phyloP scores from a whole-genome alignment of 768 basidiomycete species.

The Phylloporus sp. region DNA sequence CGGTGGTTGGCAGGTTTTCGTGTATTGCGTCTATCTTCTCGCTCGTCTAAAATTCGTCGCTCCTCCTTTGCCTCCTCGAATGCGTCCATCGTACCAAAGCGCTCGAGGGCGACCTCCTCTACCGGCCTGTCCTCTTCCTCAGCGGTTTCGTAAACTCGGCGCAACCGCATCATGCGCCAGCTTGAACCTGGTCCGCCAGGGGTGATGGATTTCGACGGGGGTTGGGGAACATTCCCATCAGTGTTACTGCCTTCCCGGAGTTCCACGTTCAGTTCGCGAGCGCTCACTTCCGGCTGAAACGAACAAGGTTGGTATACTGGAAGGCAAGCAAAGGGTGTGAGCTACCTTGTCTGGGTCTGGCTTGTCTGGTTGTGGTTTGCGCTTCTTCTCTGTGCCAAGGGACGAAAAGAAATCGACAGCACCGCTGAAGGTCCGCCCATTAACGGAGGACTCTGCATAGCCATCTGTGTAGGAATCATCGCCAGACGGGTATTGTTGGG shows the following conservation, averaged over 20 bases:
- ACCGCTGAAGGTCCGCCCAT: slow-evolving; percentile 47
- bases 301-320: slow-evolving; percentile 6
- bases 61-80: slow-evolving; percentile 92
- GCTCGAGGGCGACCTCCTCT: slow-evolving; percentile 80
- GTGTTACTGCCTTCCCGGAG: slow-evolving; percentile 43
- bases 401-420: slow-evolving; percentile 86
- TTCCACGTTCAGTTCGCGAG: slow-evolving; percentile 59
- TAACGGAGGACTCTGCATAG: slow-evolving; percentile 51
- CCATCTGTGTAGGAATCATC: slow-evolving; percentile 62
- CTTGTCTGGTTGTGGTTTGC: slow-evolving; percentile 53
- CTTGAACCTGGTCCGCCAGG: slow-evolving; percentile 91
- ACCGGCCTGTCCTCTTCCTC: slow-evolving; percentile 74
- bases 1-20: slow-evolving; percentile 34
- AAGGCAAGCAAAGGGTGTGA: neutral
- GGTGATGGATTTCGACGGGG: slow-evolving; percentile 46
- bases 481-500: slow-evolving; percentile 23
- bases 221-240: slow-evolving; percentile 35
- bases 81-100: slow-evolving; percentile 80
- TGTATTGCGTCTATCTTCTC: slow-evolving; percentile 51
- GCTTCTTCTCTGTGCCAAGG: slow-evolving; percentile 78
- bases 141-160: slow-evolving; percentile 83
- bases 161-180: slow-evolving; percentile 98
- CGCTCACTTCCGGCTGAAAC: slow-evolving; percentile 55
- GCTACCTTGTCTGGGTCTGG: slow-evolving; percentile 71
- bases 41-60: slow-evolving; percentile 77